A percentile compares a stretch with the other conserved stretches of the same genome.
phyloP scores from a whole-genome alignment of 495 filamentous ascomycete genomes.

The Penicillium chermesinum region DNA sequence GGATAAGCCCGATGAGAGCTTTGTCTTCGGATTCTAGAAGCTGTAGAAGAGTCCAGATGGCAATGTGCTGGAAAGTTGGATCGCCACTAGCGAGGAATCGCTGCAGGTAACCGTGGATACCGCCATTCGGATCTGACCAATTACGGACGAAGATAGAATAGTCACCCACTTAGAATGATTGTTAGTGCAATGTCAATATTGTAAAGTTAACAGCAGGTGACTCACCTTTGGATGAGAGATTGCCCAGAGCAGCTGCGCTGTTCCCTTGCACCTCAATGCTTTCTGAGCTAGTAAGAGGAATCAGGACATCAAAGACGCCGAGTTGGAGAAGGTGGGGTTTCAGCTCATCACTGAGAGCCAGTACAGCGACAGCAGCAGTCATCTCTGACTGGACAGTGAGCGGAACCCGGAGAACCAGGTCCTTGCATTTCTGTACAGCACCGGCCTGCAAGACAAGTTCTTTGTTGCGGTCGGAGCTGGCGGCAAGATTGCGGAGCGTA shows the following conservation, averaged over 20 bases:
- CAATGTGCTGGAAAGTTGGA: conserved; percentile 97
- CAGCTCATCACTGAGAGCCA: conserved; percentile 91
- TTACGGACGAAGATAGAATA: conserved; percentile 93
- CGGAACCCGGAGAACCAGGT: conserved; percentile 88
- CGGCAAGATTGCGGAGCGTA: conserved; percentile 89
- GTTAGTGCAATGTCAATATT: background rate
- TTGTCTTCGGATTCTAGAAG: conserved; percentile 91
- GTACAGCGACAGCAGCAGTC: conserved; percentile 97
- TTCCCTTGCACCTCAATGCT: conserved; percentile 98
- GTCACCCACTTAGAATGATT: conserved; percentile 69
- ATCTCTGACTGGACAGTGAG: conserved; percentile 96
- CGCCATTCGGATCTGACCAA: conserved; percentile 87
- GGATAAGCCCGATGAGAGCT: conserved; percentile 76
- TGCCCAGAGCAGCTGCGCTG: conserved; percentile 91
- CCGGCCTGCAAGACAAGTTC: conserved; percentile 92
- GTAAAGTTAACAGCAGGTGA: conserved; percentile 1
- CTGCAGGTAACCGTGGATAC: conserved; percentile 90
- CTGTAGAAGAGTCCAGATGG: conserved; percentile 96
- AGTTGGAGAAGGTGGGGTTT: conserved; percentile 88
- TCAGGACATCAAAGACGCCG: conserved; percentile 93
- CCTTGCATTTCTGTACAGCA: conserved; percentile 97
- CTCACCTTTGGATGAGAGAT: conserved; percentile 93
- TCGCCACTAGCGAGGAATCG: conserved; percentile 92
- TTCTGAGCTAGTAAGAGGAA: conserved; percentile 88
- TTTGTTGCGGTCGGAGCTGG: conserved; percentile 96